These are phyloP conservation scores for Colletotrichum musicola DNA, from an alignment of 2,329 filamentous ascomycete species.

Conservation along the genomic window DNA sequence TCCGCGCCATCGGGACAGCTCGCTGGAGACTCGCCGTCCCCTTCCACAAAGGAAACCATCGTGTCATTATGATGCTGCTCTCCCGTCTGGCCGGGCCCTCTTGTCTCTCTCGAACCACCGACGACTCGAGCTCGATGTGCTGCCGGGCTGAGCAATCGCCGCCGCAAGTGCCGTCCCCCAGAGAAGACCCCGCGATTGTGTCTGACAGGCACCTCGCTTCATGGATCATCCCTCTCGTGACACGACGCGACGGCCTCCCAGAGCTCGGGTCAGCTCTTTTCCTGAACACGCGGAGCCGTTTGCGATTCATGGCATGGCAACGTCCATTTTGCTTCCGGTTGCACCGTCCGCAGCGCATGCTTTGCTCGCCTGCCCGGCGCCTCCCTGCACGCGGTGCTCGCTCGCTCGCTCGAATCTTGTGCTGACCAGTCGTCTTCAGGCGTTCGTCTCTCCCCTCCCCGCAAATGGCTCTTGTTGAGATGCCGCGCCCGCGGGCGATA, in stretches of 20 bases:
- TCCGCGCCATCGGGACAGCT: not conserved
- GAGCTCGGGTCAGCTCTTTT: not conserved
- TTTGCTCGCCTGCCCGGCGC: not conserved
- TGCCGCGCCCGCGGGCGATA: not conserved
- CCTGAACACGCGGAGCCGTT: not conserved
- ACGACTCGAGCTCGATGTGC: not conserved
- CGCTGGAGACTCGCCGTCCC: not conserved
- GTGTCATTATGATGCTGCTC: not conserved
- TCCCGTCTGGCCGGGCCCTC: not conserved
- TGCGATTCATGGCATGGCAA: slow-evolving; percentile 2
- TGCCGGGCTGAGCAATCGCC: not conserved
- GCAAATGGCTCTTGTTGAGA: not conserved
- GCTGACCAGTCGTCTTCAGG: not conserved
- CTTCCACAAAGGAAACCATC: not conserved
- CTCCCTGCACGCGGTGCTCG: too few relatives aligned
- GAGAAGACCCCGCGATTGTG: slow-evolving; percentile 10
- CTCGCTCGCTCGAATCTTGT: not conserved
- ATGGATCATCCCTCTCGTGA: slow-evolving; percentile 22
- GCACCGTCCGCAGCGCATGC: slow-evolving; percentile 1
- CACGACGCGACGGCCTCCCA: not conserved
- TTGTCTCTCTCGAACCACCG: not conserved
- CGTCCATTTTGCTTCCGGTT: not conserved
- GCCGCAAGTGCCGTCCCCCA: not conserved
- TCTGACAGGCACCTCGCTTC: not conserved
- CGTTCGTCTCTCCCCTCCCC: slow-evolving; percentile 4